Evolutionary conservation across 805 yeast genomes (phyloP).

Genomic region (Yamadazyma sp.): DNA sequence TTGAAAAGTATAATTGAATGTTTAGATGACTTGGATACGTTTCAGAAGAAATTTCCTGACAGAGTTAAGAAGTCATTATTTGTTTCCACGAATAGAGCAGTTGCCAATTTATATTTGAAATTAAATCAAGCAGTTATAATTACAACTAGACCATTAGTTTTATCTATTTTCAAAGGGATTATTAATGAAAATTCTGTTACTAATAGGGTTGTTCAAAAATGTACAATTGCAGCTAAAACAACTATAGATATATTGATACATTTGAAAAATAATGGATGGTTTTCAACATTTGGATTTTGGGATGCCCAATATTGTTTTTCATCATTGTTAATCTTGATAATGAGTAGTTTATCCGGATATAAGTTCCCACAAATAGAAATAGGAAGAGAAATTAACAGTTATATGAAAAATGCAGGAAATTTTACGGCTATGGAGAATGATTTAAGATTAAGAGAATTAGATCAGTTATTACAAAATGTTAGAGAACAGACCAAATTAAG

Average conservation of each 20-base stretch:
- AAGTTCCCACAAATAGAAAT: conserved; percentile 7
- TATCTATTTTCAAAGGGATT: conserved; percentile 22
- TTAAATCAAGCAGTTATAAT: conserved; percentile 32
- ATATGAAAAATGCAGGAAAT: conserved; percentile 11
- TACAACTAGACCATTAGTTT: conserved; percentile 30
- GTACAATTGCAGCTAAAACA: conserved; percentile 27
- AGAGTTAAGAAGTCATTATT: conserved; percentile 24
- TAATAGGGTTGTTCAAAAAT: conserved; percentile 21
- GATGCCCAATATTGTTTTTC: conserved; percentile 36
- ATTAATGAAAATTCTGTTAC: conserved; percentile 5
- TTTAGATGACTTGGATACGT: conserved; percentile 34
- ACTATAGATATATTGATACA: conserved; percentile 27
- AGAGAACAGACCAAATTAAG: conserved; percentile 1
- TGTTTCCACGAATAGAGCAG: conserved; percentile 13
- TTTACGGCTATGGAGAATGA: conserved; percentile 11
- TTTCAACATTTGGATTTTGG: conserved; percentile 37
- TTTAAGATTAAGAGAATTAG: conserved; percentile 7
- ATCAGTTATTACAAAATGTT: conserved; percentile 4
- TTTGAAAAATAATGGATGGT: conserved; percentile 22
- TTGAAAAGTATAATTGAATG: conserved; percentile 33
- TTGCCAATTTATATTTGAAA: conserved; percentile 31
- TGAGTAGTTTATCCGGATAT: conserved; percentile 11
- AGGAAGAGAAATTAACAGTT: conserved; percentile 7
- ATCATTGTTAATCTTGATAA: conserved; percentile 25
- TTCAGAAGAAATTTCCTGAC: conserved; percentile 27